Evolutionary conservation across 2,329 filamentous ascomycete species (phyloP), one percentile per base, ranked within the genome.

Genomic region (Alternaria angustiovoidea): DNA sequence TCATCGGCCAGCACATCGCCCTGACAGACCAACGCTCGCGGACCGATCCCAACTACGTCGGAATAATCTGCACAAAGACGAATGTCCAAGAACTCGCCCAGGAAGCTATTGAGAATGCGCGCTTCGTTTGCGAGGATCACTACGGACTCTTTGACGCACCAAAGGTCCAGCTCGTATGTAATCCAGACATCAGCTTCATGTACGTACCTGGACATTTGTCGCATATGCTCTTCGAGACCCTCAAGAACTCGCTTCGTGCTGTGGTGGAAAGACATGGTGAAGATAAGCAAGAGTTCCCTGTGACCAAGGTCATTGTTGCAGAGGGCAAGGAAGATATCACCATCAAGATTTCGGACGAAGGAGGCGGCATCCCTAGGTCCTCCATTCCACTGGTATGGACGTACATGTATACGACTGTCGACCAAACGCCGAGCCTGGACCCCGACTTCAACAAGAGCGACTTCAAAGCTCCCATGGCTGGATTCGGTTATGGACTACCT

Each of bases 381-480:
- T 88, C 93, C 53, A 98, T 99, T 65, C 95, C 95, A 5, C 86
- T 99, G 14, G 95, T 98, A n/a, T 99, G 95, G 95, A 99, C 95
- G 12, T 99, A 99, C 79, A 99, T 98, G 95, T 99, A 99, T 79
- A 99, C 95, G 36, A 99, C 95, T 2, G 95, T 99, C 66, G 95
- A 98, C 79, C 89, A 94, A 70, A 98, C 95, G 22, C 95, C 95
- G 14, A 96, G 89, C 75, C 83, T 99, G 64, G 95, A 99, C 75
- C 95, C 95, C 0, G 94, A 98, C 78, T 99, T 98, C 79, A 94
- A 99, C 81, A 96, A 98, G 83, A 97, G 90, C 81, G 95, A 99
- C 79, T 99, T 99, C 85, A 98, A 99, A 80, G 95, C 95, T 12
- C 95, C 95, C 2, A 98, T 99, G 95, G 95, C 95, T 63, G 95